Conservation (phyloP, 495 filamentous ascomycete genomes). For the Penicillium coprophilum region DNA sequence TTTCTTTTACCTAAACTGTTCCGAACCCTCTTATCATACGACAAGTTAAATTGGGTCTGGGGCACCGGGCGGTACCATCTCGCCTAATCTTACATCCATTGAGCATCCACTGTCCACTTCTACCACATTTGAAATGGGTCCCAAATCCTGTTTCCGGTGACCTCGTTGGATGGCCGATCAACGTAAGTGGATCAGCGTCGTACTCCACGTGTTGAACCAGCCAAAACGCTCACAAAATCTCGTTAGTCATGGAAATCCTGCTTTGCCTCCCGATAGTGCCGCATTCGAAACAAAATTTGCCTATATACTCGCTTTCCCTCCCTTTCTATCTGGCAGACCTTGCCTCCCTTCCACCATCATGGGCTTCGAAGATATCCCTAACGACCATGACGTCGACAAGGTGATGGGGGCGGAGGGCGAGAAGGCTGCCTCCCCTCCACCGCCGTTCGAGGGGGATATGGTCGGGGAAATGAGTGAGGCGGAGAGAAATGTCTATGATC, state of each 20-base stretch:
- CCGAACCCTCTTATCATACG: conserved; percentile 26
- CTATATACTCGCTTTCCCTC: conserved; percentile 17
- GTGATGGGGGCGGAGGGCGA: conserved; percentile 21
- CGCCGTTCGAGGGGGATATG: conserved; percentile 30
- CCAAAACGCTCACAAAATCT: conserved; percentile 10
- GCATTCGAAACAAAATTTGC: conserved; percentile 15
- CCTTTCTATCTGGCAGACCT: not conserved
- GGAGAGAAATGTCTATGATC: conserved; percentile 30
- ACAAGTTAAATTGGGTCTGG: conserved; percentile 2
- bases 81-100: conserved; percentile 4
- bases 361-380: conserved; percentile 29
- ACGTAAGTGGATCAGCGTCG: conserved; percentile 27
- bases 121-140: not conserved
- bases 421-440: conserved; percentile 24
- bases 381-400: conserved; percentile 25
- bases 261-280: conserved; percentile 22
- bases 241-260: conserved; percentile 17
- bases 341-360: conserved; percentile 13
- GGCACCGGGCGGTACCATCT: conserved; percentile 6
- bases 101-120: not conserved
- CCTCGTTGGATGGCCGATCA: conserved; percentile 25
- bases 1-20: conserved; percentile 33
- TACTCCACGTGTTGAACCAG: conserved; percentile 32
- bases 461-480: conserved; percentile 36
- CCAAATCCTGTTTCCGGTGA: conserved; percentile 17